phyloP scores from a whole-genome alignment of 108 stramenopile species.

The Aurantiochytrium sp. region DNA sequence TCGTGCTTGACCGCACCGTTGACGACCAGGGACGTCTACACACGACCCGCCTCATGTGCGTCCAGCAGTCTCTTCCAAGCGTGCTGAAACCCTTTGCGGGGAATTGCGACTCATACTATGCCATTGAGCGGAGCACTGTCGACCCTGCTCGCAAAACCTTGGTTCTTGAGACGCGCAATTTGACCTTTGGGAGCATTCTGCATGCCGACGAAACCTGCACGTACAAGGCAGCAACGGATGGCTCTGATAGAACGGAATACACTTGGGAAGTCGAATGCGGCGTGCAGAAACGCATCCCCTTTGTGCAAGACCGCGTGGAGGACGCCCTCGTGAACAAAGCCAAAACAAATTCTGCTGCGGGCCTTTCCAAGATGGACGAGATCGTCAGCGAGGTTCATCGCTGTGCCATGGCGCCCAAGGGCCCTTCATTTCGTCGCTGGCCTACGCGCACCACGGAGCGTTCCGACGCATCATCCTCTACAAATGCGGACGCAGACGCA shows the following conservation, averaged over 20 bases:
- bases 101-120: not conserved
- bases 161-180: not conserved
- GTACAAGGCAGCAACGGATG: not conserved
- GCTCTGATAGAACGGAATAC: not conserved
- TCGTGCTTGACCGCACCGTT: not conserved
- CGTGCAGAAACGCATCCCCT: not conserved
- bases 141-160: not conserved
- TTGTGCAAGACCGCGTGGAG: not conserved
- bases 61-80: not conserved
- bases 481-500: not conserved
- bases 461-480: too few species aligned
- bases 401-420: not conserved
- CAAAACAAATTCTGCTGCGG: not conserved
- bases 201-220: not conserved
- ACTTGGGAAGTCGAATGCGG: not conserved
- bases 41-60: not conserved
- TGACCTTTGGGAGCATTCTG: not conserved
- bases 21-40: not conserved
- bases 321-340: slow-evolving; percentile 5
- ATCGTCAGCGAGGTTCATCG: not conserved
- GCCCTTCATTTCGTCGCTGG: not conserved
- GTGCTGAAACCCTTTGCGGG: not conserved
- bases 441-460: not conserved
- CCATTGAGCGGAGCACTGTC: not conserved
- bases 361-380: slow-evolving; percentile 12